Percentiles rank a stretch among this genome's conserved stretches.
These are phyloP conservation scores for Candida lessepsii DNA, from an alignment of 805 yeast species.

Conservation along the genomic window DNA sequence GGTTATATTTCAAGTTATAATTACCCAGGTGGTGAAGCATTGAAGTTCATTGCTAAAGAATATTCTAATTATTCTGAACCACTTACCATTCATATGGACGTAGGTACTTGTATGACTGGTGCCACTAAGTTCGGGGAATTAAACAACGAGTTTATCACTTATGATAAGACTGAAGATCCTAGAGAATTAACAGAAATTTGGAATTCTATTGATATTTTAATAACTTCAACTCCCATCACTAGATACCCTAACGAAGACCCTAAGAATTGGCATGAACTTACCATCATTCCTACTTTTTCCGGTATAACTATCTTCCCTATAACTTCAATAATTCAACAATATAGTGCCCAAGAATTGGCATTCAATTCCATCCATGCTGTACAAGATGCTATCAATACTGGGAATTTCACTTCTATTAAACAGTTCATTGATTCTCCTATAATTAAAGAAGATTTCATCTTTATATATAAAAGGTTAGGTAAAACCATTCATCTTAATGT, in stretches of 20 bases:
- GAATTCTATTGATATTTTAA: constrained; percentile 30
- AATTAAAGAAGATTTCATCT: constrained; percentile 23
- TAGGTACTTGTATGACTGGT: constrained; percentile 86
- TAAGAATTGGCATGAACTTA: constrained; percentile 24
- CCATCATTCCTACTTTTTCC: constrained; percentile 21
- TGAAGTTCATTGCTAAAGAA: constrained; percentile 23
- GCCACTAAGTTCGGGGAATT: constrained; percentile 72
- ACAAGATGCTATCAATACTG: constrained; percentile 4
- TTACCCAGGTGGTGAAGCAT: constrained; percentile 88
- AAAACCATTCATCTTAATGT: constrained; percentile 6
- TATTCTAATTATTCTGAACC: background rate
- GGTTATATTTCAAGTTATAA: constrained; percentile 67
- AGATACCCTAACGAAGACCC: constrained; percentile 10
- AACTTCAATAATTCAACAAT: constrained; percentile 11
- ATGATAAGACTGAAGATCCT: constrained; percentile 74
- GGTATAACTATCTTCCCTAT: constrained; percentile 20
- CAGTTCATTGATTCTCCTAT: constrained; percentile 21
- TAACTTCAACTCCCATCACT: constrained; percentile 18
- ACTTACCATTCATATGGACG: constrained; percentile 65
- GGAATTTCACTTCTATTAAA: constrained; percentile 8
- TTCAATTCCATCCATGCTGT: too few species aligned
- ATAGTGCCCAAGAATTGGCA: constrained; percentile 8
- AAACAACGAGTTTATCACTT: constrained; percentile 35
- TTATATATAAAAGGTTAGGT: constrained; percentile 27
- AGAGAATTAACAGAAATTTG: constrained; percentile 26